Evolutionary conservation across 495 filamentous ascomycete genomes (phyloP).

Genomic region (Amphirosellinia nigrospora): DNA sequence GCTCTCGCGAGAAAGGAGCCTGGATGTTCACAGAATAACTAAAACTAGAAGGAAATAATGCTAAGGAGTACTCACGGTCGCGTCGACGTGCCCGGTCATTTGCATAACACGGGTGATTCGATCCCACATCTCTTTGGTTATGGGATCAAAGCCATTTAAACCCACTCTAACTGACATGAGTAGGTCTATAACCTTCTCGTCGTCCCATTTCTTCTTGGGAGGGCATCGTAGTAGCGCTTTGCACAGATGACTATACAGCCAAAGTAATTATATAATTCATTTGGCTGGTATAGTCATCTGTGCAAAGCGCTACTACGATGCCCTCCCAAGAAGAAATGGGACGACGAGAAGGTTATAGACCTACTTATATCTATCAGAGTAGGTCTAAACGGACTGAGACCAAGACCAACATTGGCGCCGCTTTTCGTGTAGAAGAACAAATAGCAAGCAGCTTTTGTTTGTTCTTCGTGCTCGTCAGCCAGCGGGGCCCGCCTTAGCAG

Average conservation of each 20-base stretch:
- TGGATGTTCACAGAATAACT: neutral
- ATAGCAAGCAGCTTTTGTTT: conserved; percentile 8
- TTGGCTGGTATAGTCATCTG: neutral
- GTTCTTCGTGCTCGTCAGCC: neutral
- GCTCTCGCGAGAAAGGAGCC: neutral
- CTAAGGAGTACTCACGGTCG: neutral
- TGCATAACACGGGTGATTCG: neutral
- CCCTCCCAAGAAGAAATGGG: too few species aligned
- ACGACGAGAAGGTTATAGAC: too few species aligned
- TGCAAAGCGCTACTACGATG: conserved; percentile 6
- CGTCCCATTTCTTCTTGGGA: conserved; percentile 7
- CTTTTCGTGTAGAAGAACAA: conserved; percentile 18
- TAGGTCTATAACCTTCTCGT: too few species aligned
- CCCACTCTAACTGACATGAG: too few species aligned
- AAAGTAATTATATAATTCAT: conserved; percentile 21
- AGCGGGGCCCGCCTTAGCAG: neutral
- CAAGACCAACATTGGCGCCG: too few species aligned
- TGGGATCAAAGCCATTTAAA: neutral
- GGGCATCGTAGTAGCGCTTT: too few species aligned
- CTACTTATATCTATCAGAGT: too few species aligned
- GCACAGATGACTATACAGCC: neutral
- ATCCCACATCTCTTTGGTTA: neutral
- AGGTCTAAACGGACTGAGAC: too few species aligned
- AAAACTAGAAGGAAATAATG: neutral
- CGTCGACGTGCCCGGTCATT: neutral